Base-by-base conservation (phyloP, 2,329 filamentous ascomycete species). In the Pezicula rhizophila region DNA sequence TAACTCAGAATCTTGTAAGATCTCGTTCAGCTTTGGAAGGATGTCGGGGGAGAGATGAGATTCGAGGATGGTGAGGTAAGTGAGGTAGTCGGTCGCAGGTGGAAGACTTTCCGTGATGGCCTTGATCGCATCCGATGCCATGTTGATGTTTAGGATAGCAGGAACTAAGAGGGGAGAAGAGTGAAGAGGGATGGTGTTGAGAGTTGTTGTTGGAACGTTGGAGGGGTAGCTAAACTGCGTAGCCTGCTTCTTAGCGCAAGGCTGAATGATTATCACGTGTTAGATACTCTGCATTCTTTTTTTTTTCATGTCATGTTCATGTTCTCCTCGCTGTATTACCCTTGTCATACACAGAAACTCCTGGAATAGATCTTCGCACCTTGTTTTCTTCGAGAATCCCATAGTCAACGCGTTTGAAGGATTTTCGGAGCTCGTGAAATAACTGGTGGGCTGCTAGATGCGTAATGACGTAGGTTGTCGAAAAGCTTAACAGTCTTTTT, bases 21-120 rank as follows among this genome's bases (percentile, higher is more conserved):
- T 79, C 18, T 84, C 75, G 57, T 89, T 78, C 41, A 92, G 73
- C 3, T 78, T 70, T 1, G 85, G 83, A 39, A 92, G 71, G 52
- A 84, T 75, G 51, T 84, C 80, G 15, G 80, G 75, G 5, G 77
- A 81, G 41, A 90, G 72, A 57, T 87, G 84, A 66, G 86, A 81
- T 65, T 89, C 85, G 60, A 92, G 71, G 54, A 91, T 82, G 48
- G 86, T 89, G 47, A 91, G 77, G 66, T 90, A 92, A 18, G 85
- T 89, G 60, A 90, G 78, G 54, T 78, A 76, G 63, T 92, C 87
- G 6, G 75, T 74, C 8, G 64, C 68, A 3, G 76, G 76, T 8
- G 76, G 76, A n/a, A 61, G 56, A 53, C 58, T 60, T 10, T 60
- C 60, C 5, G 51, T 59, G 41, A 65, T 62, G 10, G 60, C 59